Percentiles rank a stretch among this genome's conserved stretches.
These are phyloP conservation scores for Catunica adiposa DNA, from an alignment of 2,329 filamentous ascomycete genomes.

Conservation along the genomic window DNA sequence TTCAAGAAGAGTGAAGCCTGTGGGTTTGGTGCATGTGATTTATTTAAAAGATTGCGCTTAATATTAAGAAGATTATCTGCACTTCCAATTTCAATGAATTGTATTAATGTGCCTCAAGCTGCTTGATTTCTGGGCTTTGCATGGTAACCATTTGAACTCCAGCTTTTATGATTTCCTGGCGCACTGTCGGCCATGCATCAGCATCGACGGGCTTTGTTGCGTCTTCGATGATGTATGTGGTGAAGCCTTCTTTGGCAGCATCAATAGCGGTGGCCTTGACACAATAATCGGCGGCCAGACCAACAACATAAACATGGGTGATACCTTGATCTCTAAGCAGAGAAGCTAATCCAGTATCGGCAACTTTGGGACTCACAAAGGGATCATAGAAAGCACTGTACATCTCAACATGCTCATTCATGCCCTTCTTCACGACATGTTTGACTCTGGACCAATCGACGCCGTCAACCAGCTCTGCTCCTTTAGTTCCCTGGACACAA, in stretches of 20 bases:
- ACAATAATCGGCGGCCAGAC: conserved; percentile 79
- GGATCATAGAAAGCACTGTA: conserved; percentile 83
- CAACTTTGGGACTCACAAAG: conserved; percentile 44
- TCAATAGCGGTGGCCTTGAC: conserved; percentile 70
- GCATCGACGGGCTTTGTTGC: conserved; percentile 58
- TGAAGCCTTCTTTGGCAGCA: conserved; percentile 58
- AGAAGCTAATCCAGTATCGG: conserved; percentile 45
- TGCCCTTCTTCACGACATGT: conserved; percentile 60
- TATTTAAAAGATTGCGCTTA: neutral
- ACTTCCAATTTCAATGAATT: neutral
- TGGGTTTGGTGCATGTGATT: neutral
- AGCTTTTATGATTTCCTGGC: conserved; percentile 34
- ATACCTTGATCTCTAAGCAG: conserved; percentile 40
- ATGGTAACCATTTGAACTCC: conserved; percentile 48
- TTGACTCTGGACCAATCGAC: conserved; percentile 46
- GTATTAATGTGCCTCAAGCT: neutral
- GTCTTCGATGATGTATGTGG: conserved; percentile 60
- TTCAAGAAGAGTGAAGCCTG: neutral
- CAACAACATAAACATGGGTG: conserved; percentile 66
- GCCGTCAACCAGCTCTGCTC: conserved; percentile 58
- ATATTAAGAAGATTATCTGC: no score
- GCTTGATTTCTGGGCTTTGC: conserved; percentile 32
- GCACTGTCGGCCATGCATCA: conserved; percentile 37
- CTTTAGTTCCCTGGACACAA: conserved; percentile 60
- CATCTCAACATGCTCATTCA: conserved; percentile 64